These are phyloP conservation scores for Dendryphion nanum DNA, from an alignment of 2,329 filamentous ascomycete species.

Conservation along the genomic window DNA sequence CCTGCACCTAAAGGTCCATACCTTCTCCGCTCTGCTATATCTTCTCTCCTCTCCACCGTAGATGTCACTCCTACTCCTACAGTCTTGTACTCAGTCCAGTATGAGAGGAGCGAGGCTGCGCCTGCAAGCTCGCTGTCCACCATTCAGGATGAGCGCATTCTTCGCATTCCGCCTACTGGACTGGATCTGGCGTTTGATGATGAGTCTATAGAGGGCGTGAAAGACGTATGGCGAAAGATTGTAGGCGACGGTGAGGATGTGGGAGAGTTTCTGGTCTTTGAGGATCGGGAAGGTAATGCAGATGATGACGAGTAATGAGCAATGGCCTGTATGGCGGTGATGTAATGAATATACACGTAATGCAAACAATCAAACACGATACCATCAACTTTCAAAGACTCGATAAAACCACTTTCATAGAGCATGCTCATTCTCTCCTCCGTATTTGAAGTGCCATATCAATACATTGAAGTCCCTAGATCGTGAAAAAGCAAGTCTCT, in stretches of 20 bases:
- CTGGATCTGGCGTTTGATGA: conserved; percentile 76
- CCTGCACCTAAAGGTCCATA: conserved; percentile 32
- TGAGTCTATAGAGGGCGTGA: conserved; percentile 62
- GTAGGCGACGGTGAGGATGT: conserved; percentile 50
- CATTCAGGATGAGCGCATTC: conserved; percentile 43
- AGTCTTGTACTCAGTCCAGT: conserved; percentile 54
- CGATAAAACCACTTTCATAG: too few species aligned
- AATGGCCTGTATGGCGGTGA: too few species aligned
- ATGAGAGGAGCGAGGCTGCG: conserved; percentile 45
- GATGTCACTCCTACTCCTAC: conserved; percentile 33
- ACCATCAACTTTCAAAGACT: too few species aligned
- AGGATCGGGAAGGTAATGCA: conserved; percentile 69
- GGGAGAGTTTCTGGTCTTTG: conserved; percentile 72
- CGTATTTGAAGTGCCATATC: too few species aligned
- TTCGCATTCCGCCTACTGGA: conserved; percentile 59
- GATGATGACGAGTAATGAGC: conserved; percentile 47
- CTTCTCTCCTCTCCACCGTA: conserved; percentile 43
- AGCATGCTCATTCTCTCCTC: too few species aligned
- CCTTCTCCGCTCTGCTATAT: conserved; percentile 43
- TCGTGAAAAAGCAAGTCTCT: too few species aligned
- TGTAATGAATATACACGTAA: too few species aligned
- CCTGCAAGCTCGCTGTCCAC: conserved; percentile 17
- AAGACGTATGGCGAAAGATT: conserved; percentile 67
- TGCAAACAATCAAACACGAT: too few species aligned
- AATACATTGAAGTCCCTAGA: too few species aligned